Percentiles rank a stretch among this genome's conserved stretches.
Evolutionary conservation across 805 yeast genomes (phyloP).

Genomic region (Hemisphaericaspora nanyangensis): DNA sequence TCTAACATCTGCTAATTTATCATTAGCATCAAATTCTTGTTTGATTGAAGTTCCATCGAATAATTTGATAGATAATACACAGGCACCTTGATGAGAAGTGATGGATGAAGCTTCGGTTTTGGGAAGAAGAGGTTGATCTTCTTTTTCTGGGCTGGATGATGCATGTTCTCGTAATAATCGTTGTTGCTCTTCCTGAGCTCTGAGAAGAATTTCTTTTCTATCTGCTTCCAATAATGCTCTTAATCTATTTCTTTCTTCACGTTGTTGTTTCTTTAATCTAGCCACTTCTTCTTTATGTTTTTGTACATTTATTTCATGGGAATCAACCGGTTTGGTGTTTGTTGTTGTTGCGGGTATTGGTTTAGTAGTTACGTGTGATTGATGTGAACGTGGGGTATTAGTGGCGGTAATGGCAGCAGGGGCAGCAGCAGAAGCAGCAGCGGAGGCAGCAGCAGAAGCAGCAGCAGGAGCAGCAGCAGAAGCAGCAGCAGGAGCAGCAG

Average conservation of each 20-base stretch:
- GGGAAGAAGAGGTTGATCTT: not conserved
- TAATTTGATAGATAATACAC: constrained; percentile 56
- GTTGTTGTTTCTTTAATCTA: constrained; percentile 34
- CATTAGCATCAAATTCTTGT: constrained; percentile 43
- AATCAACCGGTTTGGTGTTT: not conserved
- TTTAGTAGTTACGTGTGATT: too few relatives aligned
- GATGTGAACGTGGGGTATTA: not conserved
- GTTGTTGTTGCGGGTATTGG: constrained; percentile 7
- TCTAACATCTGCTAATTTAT: constrained; percentile 56
- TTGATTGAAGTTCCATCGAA: constrained; percentile 62
- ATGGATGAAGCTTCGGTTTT: not conserved
- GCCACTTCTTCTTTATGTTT: constrained; percentile 10
- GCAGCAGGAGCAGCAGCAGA: constrained; percentile 1
- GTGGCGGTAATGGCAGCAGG: not conserved
- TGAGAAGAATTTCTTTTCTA: constrained; percentile 38
- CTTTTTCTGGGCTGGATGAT: not conserved
- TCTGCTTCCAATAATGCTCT: constrained; percentile 51
- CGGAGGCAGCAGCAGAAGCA: constrained; percentile 3
- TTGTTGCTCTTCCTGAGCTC: constrained; percentile 10
- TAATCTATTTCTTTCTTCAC: constrained; percentile 54
- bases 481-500: not conserved
- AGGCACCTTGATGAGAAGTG: constrained; percentile 2
- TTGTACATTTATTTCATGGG: constrained; percentile 5
- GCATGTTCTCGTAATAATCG: not conserved
- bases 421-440: not conserved